Conservation (phyloP, 2,329 filamentous ascomycete genomes). For the Pseudovirgaria hyperparasitica region DNA sequence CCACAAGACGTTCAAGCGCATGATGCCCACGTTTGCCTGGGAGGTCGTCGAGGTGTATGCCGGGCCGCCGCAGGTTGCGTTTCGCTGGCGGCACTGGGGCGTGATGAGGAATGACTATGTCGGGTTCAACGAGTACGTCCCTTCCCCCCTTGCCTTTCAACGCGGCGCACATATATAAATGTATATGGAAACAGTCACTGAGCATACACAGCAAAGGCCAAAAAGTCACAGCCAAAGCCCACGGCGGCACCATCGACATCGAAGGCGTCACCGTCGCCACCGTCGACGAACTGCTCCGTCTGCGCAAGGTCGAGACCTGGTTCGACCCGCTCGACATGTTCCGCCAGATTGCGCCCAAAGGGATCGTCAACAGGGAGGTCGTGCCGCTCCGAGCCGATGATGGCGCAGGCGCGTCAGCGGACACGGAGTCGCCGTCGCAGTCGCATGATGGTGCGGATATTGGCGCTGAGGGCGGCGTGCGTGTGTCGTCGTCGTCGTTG, state of each 20-base stretch:
- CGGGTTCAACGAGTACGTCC: conserved; percentile 49
- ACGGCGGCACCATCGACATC: conserved; percentile 49
- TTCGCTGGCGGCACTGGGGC: conserved; percentile 58
- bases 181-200: neutral
- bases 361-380: conserved; percentile 33
- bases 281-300: conserved; percentile 46
- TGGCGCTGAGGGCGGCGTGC: conserved; percentile 3
- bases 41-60: conserved; percentile 57
- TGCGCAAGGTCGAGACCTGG: conserved; percentile 49
- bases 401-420: conserved; percentile 5
- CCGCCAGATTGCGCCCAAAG: conserved; percentile 44
- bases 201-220: conserved; percentile 40
- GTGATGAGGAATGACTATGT: conserved; percentile 54
- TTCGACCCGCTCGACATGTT: conserved; percentile 58
- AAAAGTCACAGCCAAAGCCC: conserved; percentile 48
- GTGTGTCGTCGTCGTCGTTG: conserved; percentile 4
- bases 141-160: too few relatives aligned
- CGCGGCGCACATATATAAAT: neutral
- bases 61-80: conserved; percentile 48
- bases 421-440: too few relatives aligned
- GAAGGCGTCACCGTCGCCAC: conserved; percentile 49
- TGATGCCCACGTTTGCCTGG: conserved; percentile 64
- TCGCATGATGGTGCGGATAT: neutral
- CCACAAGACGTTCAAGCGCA: conserved; percentile 59
- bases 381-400: conserved; percentile 21